These are phyloP conservation scores for Fallopia convolvulus DNA, from an alignment of 148 eudicot species.

Conservation along the genomic window DNA sequence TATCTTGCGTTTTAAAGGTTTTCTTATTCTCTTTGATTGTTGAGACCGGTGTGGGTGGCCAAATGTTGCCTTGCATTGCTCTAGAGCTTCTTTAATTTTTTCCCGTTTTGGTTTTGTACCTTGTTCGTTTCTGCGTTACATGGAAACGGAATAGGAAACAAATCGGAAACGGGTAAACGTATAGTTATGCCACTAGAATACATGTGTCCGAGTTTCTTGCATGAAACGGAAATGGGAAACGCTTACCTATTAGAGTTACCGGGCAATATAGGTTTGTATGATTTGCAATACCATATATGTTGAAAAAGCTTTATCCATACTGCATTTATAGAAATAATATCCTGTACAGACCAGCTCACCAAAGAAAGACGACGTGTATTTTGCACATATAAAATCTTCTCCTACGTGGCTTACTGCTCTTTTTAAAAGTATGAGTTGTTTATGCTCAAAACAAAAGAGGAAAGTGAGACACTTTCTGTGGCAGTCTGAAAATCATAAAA, in stretches of 20 bases:
- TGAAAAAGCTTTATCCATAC: not conserved
- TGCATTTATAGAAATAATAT: not conserved
- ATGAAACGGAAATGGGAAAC: too few relatives aligned
- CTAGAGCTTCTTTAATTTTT: not conserved
- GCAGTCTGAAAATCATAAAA: not conserved
- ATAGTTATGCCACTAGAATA: too few relatives aligned
- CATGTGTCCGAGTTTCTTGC: too few relatives aligned
- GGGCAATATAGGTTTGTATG: not conserved
- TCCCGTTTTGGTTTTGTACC: not conserved
- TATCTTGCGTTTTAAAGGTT: not conserved
- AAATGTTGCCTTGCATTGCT: not conserved
- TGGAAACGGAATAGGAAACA: too few relatives aligned
- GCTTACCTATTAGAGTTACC: too few relatives aligned
- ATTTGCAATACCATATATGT: not conserved
- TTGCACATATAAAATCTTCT: not conserved
- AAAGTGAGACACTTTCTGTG: not conserved
- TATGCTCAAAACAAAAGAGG: not conserved
- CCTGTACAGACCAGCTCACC: not conserved
- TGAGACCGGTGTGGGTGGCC: not conserved
- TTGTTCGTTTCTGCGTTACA: too few relatives aligned
- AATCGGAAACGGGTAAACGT: too few relatives aligned
- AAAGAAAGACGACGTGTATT: not conserved
- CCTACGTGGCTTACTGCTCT: not conserved
- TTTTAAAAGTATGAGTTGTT: not conserved
- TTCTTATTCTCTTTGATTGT: not conserved